Conservation (phyloP, 2,329 filamentous ascomycete genomes). For the Pseudocercospora ulei region DNA sequence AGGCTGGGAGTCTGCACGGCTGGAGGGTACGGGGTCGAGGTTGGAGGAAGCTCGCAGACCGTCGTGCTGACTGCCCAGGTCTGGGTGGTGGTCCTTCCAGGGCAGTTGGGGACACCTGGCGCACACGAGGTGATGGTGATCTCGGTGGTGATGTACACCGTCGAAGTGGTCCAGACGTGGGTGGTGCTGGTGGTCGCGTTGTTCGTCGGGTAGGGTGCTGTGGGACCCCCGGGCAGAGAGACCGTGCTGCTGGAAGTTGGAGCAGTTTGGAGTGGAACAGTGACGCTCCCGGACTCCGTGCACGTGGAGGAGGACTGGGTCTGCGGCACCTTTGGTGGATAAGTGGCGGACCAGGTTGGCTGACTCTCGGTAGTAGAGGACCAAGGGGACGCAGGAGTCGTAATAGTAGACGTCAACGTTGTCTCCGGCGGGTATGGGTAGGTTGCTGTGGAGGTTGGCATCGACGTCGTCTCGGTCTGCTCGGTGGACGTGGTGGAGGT, state of each 20-base stretch:
- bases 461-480: not conserved
- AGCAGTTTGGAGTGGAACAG: slow-evolving; percentile 4
- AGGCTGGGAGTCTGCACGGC: not conserved
- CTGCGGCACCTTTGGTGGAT: slow-evolving; percentile 1
- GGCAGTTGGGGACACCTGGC: slow-evolving; percentile 34
- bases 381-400: not conserved
- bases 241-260: not conserved
- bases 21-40: not conserved
- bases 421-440: not conserved
- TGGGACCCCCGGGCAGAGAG: not conserved
- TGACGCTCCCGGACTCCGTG: slow-evolving; percentile 1
- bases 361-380: slow-evolving; percentile 5
- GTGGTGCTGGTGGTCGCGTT: slow-evolving; percentile 12
- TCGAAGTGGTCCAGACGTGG: slow-evolving; percentile 19
- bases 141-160: slow-evolving; percentile 22
- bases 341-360: slow-evolving; percentile 1
- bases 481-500: slow-evolving; percentile 5
- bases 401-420: not conserved
- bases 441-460: not conserved
- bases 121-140: slow-evolving; percentile 37
- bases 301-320: slow-evolving; percentile 4
- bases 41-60: slow-evolving; percentile 8
- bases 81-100: slow-evolving; percentile 21
- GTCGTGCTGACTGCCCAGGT: slow-evolving; percentile 14
- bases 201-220: slow-evolving; percentile 5